Evolutionary conservation across 495 filamentous ascomycete species (phyloP).

Genomic region (Penicillium longicatenatum): DNA sequence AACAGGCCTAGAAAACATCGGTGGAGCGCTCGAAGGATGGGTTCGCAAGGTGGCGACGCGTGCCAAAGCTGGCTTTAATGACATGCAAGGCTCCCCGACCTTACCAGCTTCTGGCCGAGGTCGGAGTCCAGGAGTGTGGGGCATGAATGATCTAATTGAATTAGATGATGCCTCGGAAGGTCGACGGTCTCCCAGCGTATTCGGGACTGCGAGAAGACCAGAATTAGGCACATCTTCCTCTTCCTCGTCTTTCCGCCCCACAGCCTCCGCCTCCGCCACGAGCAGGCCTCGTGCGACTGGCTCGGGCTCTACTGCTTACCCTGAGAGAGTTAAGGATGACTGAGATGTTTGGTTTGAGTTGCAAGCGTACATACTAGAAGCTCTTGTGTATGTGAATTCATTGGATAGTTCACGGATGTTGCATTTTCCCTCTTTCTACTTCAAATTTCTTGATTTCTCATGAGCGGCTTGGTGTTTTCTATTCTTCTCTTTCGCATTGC

Average conservation of each 20-base stretch:
- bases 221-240: constrained; percentile 26
- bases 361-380: constrained; percentile 34
- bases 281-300: constrained; percentile 44
- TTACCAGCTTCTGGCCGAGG: constrained; percentile 36
- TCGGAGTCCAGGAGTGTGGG: constrained; percentile 38
- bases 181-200: constrained; percentile 25
- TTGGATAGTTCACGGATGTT: constrained; percentile 13
- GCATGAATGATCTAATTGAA: constrained; percentile 79
- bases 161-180: constrained; percentile 62
- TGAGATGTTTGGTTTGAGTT: constrained; percentile 25
- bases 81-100: constrained; percentile 34
- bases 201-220: constrained; percentile 21
- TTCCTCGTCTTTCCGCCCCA: constrained; percentile 29
- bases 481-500: constrained; percentile 11
- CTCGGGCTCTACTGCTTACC: constrained; percentile 9
- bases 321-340: constrained; percentile 36
- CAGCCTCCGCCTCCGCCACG: constrained; percentile 37
- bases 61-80: constrained; percentile 42
- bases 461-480: constrained; percentile 26
- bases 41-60: constrained; percentile 72
- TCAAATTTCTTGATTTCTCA: constrained; percentile 10
- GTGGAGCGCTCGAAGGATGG: constrained; percentile 86
- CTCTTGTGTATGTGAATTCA: constrained; percentile 16
- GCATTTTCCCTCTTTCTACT: constrained; percentile 11
- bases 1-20: constrained; percentile 75